Evolutionary conservation across 148 eudicot species (phyloP), one percentile per base, ranked within the genome.

Genomic region (Salicornia ramosissima): DNA sequence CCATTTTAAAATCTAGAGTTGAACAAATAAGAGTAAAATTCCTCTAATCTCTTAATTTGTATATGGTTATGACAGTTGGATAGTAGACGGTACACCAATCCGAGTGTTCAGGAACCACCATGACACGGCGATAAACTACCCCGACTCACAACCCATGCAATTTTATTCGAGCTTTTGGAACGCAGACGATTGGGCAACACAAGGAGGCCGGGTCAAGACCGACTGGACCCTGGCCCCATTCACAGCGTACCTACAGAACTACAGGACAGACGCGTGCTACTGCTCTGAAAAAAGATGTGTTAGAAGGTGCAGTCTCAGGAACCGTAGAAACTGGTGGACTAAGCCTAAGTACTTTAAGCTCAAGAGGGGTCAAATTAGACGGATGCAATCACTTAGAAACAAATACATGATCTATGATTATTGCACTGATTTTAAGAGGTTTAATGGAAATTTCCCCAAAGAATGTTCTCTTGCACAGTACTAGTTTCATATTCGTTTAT

Each of bases 131-230:
- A 80, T 86, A 24, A 82, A 78, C 16, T 88, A 72, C 72, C 88
- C 89, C 5, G 82, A 79, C 51, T 65, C 78, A 64, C 89, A 83
- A 65, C 86, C 85, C 52, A 83, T 86, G 89, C 64, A 68, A 24
- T 78, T 72, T 0, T 82, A 83, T 34, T 71, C 84, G 31, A 90
- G 89, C 80, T 64, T 88, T 2, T 90, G 93, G 93, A 79, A 86
- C 29, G 93, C 89, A 0, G 89, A 90, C 34, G 72, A 80, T 51
- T 90, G 91, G 93, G 97, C 90, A 21, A 89, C 90, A 21, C 79
- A 85, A 72, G 85, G 88, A 15, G 95, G 90, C 11, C 79, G 64
- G 1, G 72, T 79, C 29, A 85, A 82, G 74, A 88, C 79, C 13
- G 82, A 91, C 70, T 87, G 91, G 95, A 75, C 36, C 2, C 49